Evolutionary conservation across 495 filamentous ascomycete genomes (phyloP).

Genomic region (Xylaria cubensis): DNA sequence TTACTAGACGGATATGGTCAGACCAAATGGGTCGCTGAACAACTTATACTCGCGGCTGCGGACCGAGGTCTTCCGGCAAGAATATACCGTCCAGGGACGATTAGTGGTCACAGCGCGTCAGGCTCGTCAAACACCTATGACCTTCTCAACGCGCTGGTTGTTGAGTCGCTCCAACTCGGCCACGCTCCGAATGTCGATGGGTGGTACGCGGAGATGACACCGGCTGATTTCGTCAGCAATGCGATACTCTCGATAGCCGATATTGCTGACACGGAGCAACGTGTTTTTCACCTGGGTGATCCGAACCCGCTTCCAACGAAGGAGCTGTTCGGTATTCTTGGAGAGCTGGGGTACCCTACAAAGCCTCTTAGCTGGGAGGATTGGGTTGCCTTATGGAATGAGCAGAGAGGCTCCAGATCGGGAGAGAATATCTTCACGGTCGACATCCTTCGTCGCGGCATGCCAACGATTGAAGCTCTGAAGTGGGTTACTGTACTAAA

Average conservation of each 20-base stretch:
- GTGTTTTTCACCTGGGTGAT: conserved; percentile 70
- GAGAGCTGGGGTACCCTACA: conserved; percentile 68
- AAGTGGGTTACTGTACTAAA: conserved; percentile 65
- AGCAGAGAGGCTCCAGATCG: conserved; percentile 61
- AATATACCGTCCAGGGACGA: conserved; percentile 68
- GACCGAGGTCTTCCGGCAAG: conserved; percentile 65
- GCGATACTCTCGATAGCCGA: conserved; percentile 66
- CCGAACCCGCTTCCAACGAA: conserved; percentile 64
- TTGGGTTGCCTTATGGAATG: conserved; percentile 68
- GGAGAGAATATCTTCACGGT: conserved; percentile 71
- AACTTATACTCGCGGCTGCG: conserved; percentile 68
- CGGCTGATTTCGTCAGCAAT: conserved; percentile 72
- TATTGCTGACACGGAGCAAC: conserved; percentile 58
- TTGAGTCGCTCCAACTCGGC: conserved; percentile 70
- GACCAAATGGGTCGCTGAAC: conserved; percentile 73
- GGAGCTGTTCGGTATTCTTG: conserved; percentile 62
- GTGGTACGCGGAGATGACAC: conserved; percentile 76
- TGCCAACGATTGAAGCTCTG: conserved; percentile 66
- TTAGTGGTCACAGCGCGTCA: conserved; percentile 67
- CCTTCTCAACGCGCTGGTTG: conserved; percentile 68
- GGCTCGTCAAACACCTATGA: conserved; percentile 73
- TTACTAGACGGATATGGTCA: conserved; percentile 68
- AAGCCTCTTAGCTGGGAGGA: conserved; percentile 64
- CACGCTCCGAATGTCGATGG: conserved; percentile 67
- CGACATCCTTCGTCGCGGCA: conserved; percentile 68